These are phyloP conservation scores for Aspergillus quadrilineatus DNA, from an alignment of 2,329 filamentous ascomycete genomes.

Conservation along the genomic window DNA sequence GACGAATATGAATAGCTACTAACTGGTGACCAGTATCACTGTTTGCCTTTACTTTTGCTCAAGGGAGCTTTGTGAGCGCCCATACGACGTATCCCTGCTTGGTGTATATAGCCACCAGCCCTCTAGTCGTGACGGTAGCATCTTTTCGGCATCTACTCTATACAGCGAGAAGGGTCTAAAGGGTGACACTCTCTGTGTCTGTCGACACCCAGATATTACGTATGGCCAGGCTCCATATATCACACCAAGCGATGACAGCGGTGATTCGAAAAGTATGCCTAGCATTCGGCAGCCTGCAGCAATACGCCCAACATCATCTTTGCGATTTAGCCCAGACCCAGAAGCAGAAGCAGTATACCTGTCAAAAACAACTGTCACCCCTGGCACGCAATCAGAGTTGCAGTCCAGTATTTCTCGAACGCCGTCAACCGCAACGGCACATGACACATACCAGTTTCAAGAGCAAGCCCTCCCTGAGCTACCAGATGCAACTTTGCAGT, in stretches of 20 bases:
- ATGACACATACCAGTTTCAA: constrained; percentile 22
- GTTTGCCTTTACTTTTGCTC: constrained; percentile 40
- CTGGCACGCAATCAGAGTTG: constrained; percentile 23
- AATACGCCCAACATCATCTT: constrained; percentile 30
- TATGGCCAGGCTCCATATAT: constrained; percentile 26
- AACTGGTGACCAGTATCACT: constrained; percentile 27
- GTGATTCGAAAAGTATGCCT: constrained; percentile 27
- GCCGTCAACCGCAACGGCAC: constrained; percentile 29
- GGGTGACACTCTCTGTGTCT: constrained; percentile 39
- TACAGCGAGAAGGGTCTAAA: constrained; percentile 39
- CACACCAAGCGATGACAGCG: constrained; percentile 22
- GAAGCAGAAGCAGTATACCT: constrained; percentile 32
- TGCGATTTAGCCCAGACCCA: constrained; percentile 31
- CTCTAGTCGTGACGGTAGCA: constrained; percentile 28
- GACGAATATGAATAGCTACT: not conserved
- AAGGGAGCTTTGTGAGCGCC: constrained; percentile 37
- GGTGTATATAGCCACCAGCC: constrained; percentile 33
- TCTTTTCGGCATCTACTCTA: constrained; percentile 35
- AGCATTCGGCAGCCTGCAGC: constrained; percentile 35
- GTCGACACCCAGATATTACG: constrained; percentile 36
- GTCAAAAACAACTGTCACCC: constrained; percentile 29
- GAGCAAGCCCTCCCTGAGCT: constrained; percentile 21
- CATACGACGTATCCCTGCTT: constrained; percentile 39
- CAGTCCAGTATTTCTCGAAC: constrained; percentile 31
- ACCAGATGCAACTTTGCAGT: constrained; percentile 23